These are phyloP conservation scores for Phlebopus sp. DNA, from an alignment of 1,284 basidiomycete genomes.

Conservation along the genomic window DNA sequence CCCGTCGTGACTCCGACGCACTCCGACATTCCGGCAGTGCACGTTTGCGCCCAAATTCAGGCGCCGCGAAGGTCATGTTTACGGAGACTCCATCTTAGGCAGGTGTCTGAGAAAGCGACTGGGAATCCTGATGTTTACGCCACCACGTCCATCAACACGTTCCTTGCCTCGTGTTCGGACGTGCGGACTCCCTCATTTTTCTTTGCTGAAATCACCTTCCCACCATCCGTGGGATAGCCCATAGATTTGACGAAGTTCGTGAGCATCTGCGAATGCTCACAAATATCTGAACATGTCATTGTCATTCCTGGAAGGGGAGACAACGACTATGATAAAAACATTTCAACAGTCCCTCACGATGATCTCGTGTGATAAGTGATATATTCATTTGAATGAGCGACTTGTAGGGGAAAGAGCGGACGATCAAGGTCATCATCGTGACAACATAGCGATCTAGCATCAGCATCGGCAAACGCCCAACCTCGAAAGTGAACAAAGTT, in stretches of 20 bases:
- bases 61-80: background rate
- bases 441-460: too few species aligned
- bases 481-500: too few species aligned
- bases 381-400: too few species aligned
- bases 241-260: background rate
- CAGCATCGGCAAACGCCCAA: too few species aligned
- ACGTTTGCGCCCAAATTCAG: background rate
- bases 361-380: too few species aligned
- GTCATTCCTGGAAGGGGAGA: too few species aligned
- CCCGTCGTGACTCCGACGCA: conserved; percentile 18
- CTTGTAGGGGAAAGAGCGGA: too few species aligned
- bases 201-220: conserved; percentile 6
- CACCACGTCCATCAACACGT: conserved; percentile 19
- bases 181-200: background rate
- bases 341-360: too few species aligned
- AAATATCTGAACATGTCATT: background rate
- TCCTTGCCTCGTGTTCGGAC: conserved; percentile 20
- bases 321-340: too few species aligned
- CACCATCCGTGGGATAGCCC: background rate
- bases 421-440: too few species aligned
- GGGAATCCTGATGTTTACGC: background rate
- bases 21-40: background rate
- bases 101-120: background rate
- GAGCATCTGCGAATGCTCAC: background rate
- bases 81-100: background rate